These are phyloP conservation scores for Eimeria zaria DNA, from an alignment of 169 alveolate genomes.

Conservation along the genomic window DNA sequence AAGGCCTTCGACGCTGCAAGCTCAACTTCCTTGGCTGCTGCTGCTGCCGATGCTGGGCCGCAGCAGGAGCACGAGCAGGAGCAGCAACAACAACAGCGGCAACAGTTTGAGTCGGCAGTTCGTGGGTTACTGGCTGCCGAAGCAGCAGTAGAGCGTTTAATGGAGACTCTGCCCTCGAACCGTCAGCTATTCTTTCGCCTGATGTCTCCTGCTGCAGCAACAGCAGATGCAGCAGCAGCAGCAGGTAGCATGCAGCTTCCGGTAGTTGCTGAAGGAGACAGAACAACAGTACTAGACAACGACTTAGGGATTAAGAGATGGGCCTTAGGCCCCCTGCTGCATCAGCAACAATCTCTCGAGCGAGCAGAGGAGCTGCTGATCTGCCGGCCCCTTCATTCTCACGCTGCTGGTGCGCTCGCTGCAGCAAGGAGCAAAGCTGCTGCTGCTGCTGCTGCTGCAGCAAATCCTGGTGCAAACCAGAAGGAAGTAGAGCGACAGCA, in stretches of 20 bases:
- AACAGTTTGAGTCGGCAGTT: slow-evolving; percentile 38
- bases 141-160: slow-evolving; percentile 38
- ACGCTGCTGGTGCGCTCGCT: slow-evolving; percentile 60
- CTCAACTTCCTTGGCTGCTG: slow-evolving; percentile 3
- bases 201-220: slow-evolving; percentile 72
- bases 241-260: slow-evolving; percentile 54
- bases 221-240: slow-evolving; percentile 55
- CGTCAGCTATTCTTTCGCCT: slow-evolving; percentile 35
- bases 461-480: not conserved
- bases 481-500: not conserved
- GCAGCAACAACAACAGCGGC: slow-evolving; percentile 37
- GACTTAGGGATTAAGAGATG: slow-evolving; percentile 41
- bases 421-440: slow-evolving; percentile 60
- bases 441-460: slow-evolving; percentile 35
- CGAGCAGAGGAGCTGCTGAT: slow-evolving; percentile 68
- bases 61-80: not conserved
- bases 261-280: slow-evolving; percentile 15
- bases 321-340: slow-evolving; percentile 59
- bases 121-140: slow-evolving; percentile 31
- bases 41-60: slow-evolving; percentile 38
- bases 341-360: slow-evolving; percentile 58
- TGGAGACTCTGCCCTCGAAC: slow-evolving; percentile 30
- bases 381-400: slow-evolving; percentile 47
- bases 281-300: slow-evolving; percentile 37
- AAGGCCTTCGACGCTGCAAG: slow-evolving; percentile 34